Conservation (phyloP, 2,329 filamentous ascomycete genomes). For the Paraconiothyrium sp. region DNA sequence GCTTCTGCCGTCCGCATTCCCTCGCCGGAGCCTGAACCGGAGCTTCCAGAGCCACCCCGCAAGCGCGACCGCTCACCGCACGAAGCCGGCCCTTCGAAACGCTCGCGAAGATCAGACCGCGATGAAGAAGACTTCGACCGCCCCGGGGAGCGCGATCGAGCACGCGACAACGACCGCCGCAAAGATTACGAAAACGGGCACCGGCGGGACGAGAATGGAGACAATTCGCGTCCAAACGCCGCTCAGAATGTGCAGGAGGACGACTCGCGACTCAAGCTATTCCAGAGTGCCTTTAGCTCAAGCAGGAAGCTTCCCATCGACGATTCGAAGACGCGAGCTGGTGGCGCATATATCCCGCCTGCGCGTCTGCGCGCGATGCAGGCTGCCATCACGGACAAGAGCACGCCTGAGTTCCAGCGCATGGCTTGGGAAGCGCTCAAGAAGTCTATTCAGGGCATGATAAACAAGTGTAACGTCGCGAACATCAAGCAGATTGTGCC, state of each 20-base stretch:
- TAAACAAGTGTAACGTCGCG: slow-evolving; percentile 98
- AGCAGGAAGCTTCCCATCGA: slow-evolving; percentile 88
- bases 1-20: slow-evolving; percentile 66
- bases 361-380: slow-evolving; percentile 90
- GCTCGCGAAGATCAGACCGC: slow-evolving; percentile 52
- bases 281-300: slow-evolving; percentile 48
- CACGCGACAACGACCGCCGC: slow-evolving; percentile 61
- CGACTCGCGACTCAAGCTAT: slow-evolving; percentile 47
- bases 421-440: slow-evolving; percentile 99
- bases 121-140: slow-evolving; percentile 59
- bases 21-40: slow-evolving; percentile 63
- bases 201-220: slow-evolving; percentile 47
- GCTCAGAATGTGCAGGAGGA: slow-evolving; percentile 37
- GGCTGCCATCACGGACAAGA: slow-evolving; percentile 96
- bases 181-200: slow-evolving; percentile 75
- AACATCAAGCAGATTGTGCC: slow-evolving; percentile 99
- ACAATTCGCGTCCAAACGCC: slow-evolving; percentile 24
- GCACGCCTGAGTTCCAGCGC: slow-evolving; percentile 95
- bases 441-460: slow-evolving; percentile 97
- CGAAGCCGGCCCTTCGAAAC: slow-evolving; percentile 45
- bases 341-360: slow-evolving; percentile 95
- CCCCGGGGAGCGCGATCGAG: slow-evolving; percentile 79
- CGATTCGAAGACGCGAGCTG: slow-evolving; percentile 88
- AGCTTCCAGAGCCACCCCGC: slow-evolving; percentile 57
- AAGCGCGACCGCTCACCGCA: slow-evolving; percentile 65